phyloP scores from a whole-genome alignment of 2,329 filamentous ascomycete species.

The Aulographum hederae region DNA sequence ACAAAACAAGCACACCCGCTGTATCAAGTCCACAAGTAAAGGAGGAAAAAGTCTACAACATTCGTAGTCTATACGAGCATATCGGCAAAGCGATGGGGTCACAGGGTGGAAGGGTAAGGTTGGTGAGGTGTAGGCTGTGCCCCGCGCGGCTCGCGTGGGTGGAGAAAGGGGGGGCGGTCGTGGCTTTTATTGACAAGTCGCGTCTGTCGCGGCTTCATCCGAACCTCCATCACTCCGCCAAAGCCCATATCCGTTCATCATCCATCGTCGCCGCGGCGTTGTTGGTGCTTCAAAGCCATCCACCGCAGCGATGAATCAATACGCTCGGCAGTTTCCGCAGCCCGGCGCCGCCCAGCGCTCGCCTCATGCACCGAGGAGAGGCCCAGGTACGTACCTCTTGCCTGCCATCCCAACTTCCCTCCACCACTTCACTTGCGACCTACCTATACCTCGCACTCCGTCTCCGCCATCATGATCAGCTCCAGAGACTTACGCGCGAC shows the following conservation, averaged over 20 bases:
- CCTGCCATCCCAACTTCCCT: conserved; percentile 2
- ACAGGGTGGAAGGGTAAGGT: no score
- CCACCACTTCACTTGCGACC: conserved; percentile 6
- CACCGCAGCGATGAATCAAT: conserved; percentile 11
- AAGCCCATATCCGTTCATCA: background rate
- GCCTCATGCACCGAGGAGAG: conserved; percentile 19
- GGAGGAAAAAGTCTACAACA: no score
- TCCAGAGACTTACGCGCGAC: conserved; percentile 28
- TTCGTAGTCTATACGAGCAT: no score
- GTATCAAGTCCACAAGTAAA: no score
- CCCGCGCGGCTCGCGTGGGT: no score
- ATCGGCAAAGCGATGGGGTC: no score
- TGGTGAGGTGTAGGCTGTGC: no score
- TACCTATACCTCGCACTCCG: conserved; percentile 6
- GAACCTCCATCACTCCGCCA: no score
- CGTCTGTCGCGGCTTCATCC: no score
- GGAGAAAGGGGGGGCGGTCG: no score
- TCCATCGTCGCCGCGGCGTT: background rate
- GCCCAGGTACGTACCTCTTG: conserved; percentile 20
- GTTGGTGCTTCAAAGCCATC: background rate
- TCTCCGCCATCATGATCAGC: conserved; percentile 21
- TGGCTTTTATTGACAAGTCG: no score
- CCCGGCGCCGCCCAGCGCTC: conserved; percentile 14
- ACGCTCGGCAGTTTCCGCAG: conserved; percentile 27
- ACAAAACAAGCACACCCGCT: no score